phyloP scores from a whole-genome alignment of 2,329 filamentous ascomycete genomes.

The Xylariales sp. region DNA sequence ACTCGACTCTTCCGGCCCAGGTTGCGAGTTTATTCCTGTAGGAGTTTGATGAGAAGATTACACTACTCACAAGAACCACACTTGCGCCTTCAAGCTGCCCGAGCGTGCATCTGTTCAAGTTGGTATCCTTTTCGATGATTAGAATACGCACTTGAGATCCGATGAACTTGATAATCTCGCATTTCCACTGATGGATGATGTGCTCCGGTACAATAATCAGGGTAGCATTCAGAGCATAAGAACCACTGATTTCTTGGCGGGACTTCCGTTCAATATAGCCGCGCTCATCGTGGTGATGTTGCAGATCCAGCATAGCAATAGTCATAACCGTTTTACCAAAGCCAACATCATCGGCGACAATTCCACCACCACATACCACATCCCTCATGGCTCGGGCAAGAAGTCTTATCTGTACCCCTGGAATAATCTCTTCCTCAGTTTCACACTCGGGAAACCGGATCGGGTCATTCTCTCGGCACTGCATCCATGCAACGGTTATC shows the following conservation, averaged over 20 bases:
- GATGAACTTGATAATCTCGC: slow-evolving; percentile 29
- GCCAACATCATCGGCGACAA: slow-evolving; percentile 39
- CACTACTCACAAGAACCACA: slow-evolving; percentile 32
- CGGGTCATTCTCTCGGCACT: slow-evolving; percentile 16
- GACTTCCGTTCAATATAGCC: slow-evolving; percentile 16
- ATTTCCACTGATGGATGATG: slow-evolving; percentile 34
- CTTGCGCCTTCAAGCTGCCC: slow-evolving; percentile 22
- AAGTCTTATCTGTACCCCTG: slow-evolving; percentile 27
- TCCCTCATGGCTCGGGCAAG: slow-evolving; percentile 22
- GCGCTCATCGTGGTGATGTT: slow-evolving; percentile 14
- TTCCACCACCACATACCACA: slow-evolving; percentile 27
- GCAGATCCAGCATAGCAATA: slow-evolving; percentile 30
- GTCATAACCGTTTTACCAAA: slow-evolving; percentile 40
- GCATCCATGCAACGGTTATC: slow-evolving; percentile 26
- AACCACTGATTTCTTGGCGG: slow-evolving; percentile 3
- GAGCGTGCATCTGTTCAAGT: slow-evolving; percentile 9
- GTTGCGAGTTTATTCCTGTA: slow-evolving; percentile 16
- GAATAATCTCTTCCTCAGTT: slow-evolving; percentile 30
- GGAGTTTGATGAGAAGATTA: slow-evolving; percentile 13
- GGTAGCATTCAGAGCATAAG: slow-evolving; percentile 28
- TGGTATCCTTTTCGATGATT: slow-evolving; percentile 14
- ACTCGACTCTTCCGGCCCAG: slow-evolving; percentile 10
- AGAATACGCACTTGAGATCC: slow-evolving; percentile 16
- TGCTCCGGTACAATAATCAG: slow-evolving; percentile 35
- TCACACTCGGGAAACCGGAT: slow-evolving; percentile 29